Evolutionary conservation across 768 basidiomycete species (phyloP).

Genomic region (Leucosporidium yakuticum): DNA sequence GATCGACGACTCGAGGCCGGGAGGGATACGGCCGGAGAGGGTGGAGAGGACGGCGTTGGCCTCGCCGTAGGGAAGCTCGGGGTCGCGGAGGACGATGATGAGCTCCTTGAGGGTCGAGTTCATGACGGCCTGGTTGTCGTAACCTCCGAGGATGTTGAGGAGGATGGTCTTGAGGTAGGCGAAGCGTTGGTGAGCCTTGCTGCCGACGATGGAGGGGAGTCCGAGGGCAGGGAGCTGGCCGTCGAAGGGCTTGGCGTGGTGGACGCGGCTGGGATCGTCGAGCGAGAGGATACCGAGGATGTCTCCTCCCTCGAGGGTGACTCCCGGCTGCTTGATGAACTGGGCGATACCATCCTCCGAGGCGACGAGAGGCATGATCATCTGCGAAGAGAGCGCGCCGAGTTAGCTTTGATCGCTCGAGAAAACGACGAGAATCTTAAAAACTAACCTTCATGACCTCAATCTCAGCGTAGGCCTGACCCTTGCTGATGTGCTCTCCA

Average conservation of each 20-base stretch:
- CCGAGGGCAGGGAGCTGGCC: conserved; percentile 86
- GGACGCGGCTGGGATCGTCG: conserved; percentile 92
- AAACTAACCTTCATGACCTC: conserved; percentile 59
- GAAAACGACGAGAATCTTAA: conserved; percentile 6
- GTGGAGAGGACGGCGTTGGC: conserved; percentile 73
- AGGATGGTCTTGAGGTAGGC: conserved; percentile 66
- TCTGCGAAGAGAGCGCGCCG: conserved; percentile 68
- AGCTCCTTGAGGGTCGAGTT: conserved; percentile 78
- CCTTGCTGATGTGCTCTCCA: conserved; percentile 93
- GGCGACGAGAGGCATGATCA: conserved; percentile 98
- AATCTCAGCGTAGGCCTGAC: conserved; percentile 96
- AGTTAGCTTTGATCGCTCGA: not conserved
- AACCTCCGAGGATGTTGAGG: conserved; percentile 89
- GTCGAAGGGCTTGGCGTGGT: conserved; percentile 97
- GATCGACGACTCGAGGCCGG: conserved; percentile 80
- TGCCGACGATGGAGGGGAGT: conserved; percentile 73
- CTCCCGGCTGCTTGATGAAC: conserved; percentile 96
- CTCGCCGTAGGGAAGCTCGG: conserved; percentile 84
- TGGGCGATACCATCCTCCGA: conserved; percentile 90
- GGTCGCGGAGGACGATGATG: conserved; percentile 68
- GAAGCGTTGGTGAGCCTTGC: conserved; percentile 82
- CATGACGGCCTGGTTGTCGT: conserved; percentile 93
- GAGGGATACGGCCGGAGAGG: conserved; percentile 86
- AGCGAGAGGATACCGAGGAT: conserved; percentile 94
- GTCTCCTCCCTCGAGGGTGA: conserved; percentile 92